phyloP scores from a whole-genome alignment of 345 rosid species.

The Pelargonium nanum region DNA sequence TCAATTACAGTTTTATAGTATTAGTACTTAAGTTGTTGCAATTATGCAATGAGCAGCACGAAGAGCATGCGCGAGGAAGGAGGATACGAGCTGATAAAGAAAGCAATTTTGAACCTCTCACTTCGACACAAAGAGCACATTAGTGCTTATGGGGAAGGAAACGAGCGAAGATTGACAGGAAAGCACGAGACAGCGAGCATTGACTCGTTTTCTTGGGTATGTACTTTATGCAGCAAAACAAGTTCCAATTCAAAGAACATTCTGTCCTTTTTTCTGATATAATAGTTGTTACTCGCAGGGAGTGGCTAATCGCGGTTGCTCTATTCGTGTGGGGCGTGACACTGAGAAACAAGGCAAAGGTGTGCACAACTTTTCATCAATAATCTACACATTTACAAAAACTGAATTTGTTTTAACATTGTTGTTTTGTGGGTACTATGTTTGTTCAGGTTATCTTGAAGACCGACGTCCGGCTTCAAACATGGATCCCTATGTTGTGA shows the following conservation, averaged over 20 bases:
- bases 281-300: constrained; percentile 39
- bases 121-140: constrained; percentile 87
- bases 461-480: constrained; percentile 89
- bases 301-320: constrained; percentile 95
- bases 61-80: constrained; percentile 95
- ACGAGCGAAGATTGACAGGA: constrained; percentile 92
- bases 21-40: not conserved
- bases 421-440: constrained; percentile 1
- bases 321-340: constrained; percentile 92
- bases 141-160: constrained; percentile 95
- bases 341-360: constrained; percentile 92
- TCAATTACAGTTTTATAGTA: too few species aligned
- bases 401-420: too few species aligned
- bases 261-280: constrained; percentile 1
- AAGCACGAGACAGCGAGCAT: constrained; percentile 97
- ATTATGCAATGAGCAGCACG: constrained; percentile 41
- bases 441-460: constrained; percentile 64
- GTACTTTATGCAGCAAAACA: not conserved
- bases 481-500: constrained; percentile 88
- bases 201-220: constrained; percentile 87
- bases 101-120: constrained; percentile 82
- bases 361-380: too few species aligned
- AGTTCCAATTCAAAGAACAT: not conserved
- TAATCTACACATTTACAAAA: too few species aligned
- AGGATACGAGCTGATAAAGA: constrained; percentile 78